Base-by-base conservation (phyloP, 163 green algal species). In the Chlorella variabilis region DNA sequence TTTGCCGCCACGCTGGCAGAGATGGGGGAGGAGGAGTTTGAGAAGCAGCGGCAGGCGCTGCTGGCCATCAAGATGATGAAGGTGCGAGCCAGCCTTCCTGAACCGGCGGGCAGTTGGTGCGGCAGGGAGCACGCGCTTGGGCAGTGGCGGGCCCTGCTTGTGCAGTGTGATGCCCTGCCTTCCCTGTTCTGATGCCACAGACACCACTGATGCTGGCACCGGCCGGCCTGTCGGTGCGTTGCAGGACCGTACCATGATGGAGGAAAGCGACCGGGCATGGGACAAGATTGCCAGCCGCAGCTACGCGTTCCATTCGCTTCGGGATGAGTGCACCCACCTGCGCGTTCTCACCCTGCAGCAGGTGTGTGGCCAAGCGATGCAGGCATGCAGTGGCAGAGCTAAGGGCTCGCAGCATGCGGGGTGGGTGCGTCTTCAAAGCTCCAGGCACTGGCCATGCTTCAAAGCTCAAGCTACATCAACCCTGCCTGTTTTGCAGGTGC, bases 251-350 rank as follows among this genome's bases (percentile, higher is more conserved):
- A 88, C n/a, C 34, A 83, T 98, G 77, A 29, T 71, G 3, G 94
- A 98, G 38, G 94, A 98, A 82, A 89, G 80, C 27, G 87, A 95
- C 70, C 86, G 92, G n/a, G 82, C 89, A 34, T 98, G 95, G 95
- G 94, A 96, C n/a, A 83, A 92, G 41, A 90, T 98, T 34, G 88
- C 80, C 81, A 92, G 45, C 75, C 80, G 59, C 79, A 33, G 27
- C 23, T 93, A 93, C 63, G 85, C 93, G 67, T 96, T 97, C 70
- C 23, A 80, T 2, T 74, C 73, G 11, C 84, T 89, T 31, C 36
- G 66, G 23, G 77, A 83, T 66, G 77, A 83, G 38, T 71, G 67
- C 31, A 29, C 66, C 0, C 77, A 83, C 36, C 65, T 83, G 65
- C 77, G 77, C n/a, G n/a, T 70, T 36, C 20, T 83, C 23, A 48